Conservation (phyloP, 202 grass and related monocot species). For the Hordeum pubiflorum region DNA sequence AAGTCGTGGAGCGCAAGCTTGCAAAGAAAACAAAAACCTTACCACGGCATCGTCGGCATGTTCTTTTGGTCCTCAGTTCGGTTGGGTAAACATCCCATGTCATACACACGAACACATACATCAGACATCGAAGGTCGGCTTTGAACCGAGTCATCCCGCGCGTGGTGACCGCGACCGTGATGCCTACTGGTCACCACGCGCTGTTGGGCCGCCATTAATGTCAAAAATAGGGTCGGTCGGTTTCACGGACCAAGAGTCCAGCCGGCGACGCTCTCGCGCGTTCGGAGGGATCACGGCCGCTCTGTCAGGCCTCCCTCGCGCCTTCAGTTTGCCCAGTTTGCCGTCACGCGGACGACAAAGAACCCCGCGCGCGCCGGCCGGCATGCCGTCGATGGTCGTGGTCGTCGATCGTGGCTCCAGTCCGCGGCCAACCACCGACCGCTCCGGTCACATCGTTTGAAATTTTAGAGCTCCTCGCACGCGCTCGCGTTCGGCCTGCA, state of each 20-base stretch:
- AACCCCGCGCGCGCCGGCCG: neutral
- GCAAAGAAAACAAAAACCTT: neutral
- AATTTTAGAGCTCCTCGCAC: neutral
- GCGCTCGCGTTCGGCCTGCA: neutral
- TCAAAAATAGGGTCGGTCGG: neutral
- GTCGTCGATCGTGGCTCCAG: neutral
- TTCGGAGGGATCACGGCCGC: neutral
- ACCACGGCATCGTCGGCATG: neutral
- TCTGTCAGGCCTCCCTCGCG: neutral
- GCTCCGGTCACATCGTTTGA: slow-evolving; percentile 8
- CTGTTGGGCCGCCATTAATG: neutral
- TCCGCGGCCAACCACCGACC: neutral
- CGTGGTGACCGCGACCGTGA: neutral
- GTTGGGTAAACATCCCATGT: neutral
- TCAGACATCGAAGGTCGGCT: neutral
- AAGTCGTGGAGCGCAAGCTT: neutral
- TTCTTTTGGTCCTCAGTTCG: neutral
- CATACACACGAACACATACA: neutral
- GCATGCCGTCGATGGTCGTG: neutral
- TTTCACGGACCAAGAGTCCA: neutral
- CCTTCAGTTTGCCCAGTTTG: neutral
- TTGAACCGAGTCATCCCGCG: neutral
- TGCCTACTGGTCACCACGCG: too few relatives aligned
- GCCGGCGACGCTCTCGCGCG: neutral
- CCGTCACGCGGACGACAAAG: neutral